Base-by-base conservation (phyloP, 495 filamentous ascomycete genomes). In the Penicillium salamii region DNA sequence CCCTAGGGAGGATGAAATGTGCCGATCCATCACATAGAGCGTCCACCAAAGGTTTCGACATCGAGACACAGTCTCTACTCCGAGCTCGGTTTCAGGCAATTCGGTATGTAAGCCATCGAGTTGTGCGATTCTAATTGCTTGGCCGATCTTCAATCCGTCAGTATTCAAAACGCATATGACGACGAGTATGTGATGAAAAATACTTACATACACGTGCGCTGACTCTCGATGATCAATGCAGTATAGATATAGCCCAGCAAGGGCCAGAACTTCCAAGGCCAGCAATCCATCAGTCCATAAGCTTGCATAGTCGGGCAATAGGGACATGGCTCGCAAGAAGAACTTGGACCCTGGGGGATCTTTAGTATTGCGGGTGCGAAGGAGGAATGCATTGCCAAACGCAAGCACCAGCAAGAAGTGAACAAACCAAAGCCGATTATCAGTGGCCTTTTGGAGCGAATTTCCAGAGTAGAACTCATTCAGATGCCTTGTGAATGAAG, bases 41-140 rank as follows among this genome's bases (percentile, higher is more conserved):
- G 69, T 66, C 69, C 69, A 70, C 67, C 69, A 70, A 18, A 68
- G 52, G 47, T 65, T 61, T 3, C 66, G 56, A 29, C 62, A 68
- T 14, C 67, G 60, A 23, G 60, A 43, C 5, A 68, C 58, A n/a
- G 59, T 60, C 7, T 31, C 50, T 19, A 43, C 20, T 0, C 63
- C 62, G 13, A 69, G 57, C 18, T 66, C 61, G 3, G 57, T 54
- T 37, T 62, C 66, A 12, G 62, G 66, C 12, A 72, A 62, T 17
- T 72, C 46, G 0, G 67, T 72, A 36, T 72, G 69, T 34, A 72
- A 33, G 1, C 67, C 69, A 38, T 66, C 62, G 44, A 63, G 37
- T 29, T 68, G 57, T 19, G 69, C 69, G 19, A 72, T 62, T 13
- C 69, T 59, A 38, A 72, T 58, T 7, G 69, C 69, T 48, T 70